Evolutionary conservation across 352 stramenopile species (phyloP).

Genomic region (Phytophthora sp.): DNA sequence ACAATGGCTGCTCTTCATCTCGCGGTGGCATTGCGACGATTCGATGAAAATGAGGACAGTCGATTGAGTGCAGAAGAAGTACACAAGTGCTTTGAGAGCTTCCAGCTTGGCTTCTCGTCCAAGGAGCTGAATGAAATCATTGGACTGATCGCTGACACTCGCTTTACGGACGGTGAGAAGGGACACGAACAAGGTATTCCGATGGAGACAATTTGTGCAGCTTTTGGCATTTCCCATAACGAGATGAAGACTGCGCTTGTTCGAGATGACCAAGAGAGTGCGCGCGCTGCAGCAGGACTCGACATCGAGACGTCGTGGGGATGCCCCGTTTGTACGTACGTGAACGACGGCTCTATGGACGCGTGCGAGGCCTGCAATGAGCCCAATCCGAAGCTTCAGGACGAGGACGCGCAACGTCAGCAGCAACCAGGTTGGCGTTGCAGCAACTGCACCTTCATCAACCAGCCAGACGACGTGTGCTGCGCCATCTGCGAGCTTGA

Average conservation of each 20-base stretch:
- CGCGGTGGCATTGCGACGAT: slow-evolving; percentile 62
- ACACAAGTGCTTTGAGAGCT: slow-evolving; percentile 87
- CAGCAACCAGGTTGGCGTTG: slow-evolving; percentile 79
- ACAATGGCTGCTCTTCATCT: slow-evolving; percentile 50
- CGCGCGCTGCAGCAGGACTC: slow-evolving; percentile 21
- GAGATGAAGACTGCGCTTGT: slow-evolving; percentile 64
- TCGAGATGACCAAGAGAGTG: slow-evolving; percentile 49
- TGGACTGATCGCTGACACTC: slow-evolving; percentile 66
- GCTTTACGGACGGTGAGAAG: slow-evolving; percentile 46
- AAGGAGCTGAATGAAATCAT: slow-evolving; percentile 88
- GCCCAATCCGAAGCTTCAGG: slow-evolving; percentile 52
- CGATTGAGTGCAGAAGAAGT: slow-evolving; percentile 71
- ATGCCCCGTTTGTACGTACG: slow-evolving; percentile 82
- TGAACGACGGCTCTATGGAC: slow-evolving; percentile 54
- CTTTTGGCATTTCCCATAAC: slow-evolving; percentile 62
- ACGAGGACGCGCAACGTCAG: slow-evolving; percentile 32
- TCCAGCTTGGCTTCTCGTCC: slow-evolving; percentile 83
- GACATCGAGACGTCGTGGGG: slow-evolving; percentile 47
- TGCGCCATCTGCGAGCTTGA: slow-evolving; percentile 87
- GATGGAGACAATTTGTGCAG: slow-evolving; percentile 75
- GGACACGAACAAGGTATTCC: slow-evolving; percentile 44
- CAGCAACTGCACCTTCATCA: slow-evolving; percentile 88
- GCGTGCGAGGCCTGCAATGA: slow-evolving; percentile 70
- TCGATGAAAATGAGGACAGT: slow-evolving; percentile 76
- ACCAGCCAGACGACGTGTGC: slow-evolving; percentile 68